phyloP scores from a whole-genome alignment of 2,329 filamentous ascomycete species.

The Hymenotorrendiella dingleyae region DNA sequence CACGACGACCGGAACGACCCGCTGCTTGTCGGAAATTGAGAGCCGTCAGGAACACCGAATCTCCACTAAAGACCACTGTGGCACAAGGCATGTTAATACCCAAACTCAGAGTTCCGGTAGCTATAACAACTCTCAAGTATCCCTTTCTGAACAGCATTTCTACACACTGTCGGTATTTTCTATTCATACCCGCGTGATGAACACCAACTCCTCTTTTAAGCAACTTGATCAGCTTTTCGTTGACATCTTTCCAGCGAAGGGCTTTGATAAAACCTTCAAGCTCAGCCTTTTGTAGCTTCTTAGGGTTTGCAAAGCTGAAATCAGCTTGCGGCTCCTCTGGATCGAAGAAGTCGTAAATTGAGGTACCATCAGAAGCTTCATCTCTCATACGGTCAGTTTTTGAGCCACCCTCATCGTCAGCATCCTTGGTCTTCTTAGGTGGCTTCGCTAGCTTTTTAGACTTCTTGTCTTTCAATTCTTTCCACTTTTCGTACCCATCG shows the following conservation, averaged over 20 bases:
- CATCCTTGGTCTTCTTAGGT: constrained; percentile 38
- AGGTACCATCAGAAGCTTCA: constrained; percentile 47
- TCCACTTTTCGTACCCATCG: constrained; percentile 51
- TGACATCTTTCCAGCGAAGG: constrained; percentile 45
- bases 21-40: constrained; percentile 73
- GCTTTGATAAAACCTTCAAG: constrained; percentile 48
- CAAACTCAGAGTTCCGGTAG: constrained; percentile 68
- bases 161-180: constrained; percentile 66
- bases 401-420: constrained; percentile 42
- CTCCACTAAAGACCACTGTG: constrained; percentile 70
- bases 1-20: constrained; percentile 72
- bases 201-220: constrained; percentile 66
- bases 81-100: constrained; percentile 84
- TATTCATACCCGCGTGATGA: constrained; percentile 76
- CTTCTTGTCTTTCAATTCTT: constrained; percentile 40
- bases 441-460: constrained; percentile 37
- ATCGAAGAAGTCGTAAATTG: constrained; percentile 59
- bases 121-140: constrained; percentile 64
- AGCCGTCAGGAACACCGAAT: constrained; percentile 66
- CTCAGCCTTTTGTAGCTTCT: constrained; percentile 52
- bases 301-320: constrained; percentile 62
- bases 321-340: constrained; percentile 55
- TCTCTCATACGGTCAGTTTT: constrained; percentile 54
- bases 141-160: constrained; percentile 71
- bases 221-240: constrained; percentile 50